Conservation (phyloP, 2,329 filamentous ascomycete genomes). For the Hymenoscyphus repandus region DNA sequence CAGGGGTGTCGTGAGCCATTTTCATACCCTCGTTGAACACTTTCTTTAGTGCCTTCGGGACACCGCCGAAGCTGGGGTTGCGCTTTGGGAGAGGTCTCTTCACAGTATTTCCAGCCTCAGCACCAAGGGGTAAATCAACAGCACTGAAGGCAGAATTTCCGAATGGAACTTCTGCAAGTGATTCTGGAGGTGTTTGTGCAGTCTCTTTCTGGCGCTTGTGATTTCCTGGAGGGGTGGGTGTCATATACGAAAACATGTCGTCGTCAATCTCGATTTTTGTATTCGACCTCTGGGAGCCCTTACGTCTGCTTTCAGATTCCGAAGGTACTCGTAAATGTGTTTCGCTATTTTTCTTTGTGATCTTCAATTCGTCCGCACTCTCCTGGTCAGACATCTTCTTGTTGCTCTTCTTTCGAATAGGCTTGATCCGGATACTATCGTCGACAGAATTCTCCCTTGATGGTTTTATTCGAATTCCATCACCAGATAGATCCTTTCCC, state of each 20-base stretch:
- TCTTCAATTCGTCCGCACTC: slow-evolving; percentile 3
- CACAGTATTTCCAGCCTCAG: slow-evolving; percentile 46
- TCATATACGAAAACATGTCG: slow-evolving; percentile 16
- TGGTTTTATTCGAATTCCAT: slow-evolving; percentile 17
- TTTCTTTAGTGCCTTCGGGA: slow-evolving; percentile 60
- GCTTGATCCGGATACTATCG: slow-evolving; percentile 7
- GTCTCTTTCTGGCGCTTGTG: slow-evolving; percentile 19
- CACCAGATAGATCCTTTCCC: slow-evolving; percentile 12
- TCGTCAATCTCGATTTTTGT: slow-evolving; percentile 16
- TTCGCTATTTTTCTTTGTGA: slow-evolving; percentile 21
- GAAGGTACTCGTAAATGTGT: slow-evolving; percentile 18
- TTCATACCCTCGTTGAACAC: slow-evolving; percentile 60
- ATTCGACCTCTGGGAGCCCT: slow-evolving; percentile 13
- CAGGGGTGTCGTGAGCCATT: slow-evolving; percentile 56
- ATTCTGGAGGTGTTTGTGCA: slow-evolving; percentile 32
- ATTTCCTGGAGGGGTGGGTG: slow-evolving; percentile 21
- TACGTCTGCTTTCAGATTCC: slow-evolving; percentile 13
- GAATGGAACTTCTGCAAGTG: slow-evolving; percentile 56
- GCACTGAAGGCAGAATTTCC: slow-evolving; percentile 64
- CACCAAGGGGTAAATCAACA: slow-evolving; percentile 49
- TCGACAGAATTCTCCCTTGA: slow-evolving; percentile 12
- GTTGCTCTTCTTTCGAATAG: slow-evolving; percentile 15
- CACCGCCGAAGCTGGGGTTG: slow-evolving; percentile 52
- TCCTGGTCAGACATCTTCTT: slow-evolving; percentile 13
- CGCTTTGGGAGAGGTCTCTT: slow-evolving; percentile 39